These are phyloP conservation scores for Cucumis melo DNA, from an alignment of 306 rosid genomes.

Conservation along the genomic window DNA sequence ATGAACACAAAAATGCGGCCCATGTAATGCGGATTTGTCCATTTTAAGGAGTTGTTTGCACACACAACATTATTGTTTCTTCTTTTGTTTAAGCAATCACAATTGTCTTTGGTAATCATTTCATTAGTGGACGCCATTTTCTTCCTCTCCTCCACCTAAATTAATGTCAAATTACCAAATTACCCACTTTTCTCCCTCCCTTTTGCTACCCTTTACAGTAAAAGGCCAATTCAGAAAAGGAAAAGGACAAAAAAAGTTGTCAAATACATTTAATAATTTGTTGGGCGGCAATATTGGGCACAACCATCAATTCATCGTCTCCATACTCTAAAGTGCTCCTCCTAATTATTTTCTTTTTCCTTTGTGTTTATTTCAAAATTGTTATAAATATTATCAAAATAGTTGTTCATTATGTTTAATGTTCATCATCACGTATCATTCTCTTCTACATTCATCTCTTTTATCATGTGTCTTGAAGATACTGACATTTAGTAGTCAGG, in stretches of 20 bases:
- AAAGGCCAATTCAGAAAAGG: background rate
- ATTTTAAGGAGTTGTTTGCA: background rate
- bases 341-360: background rate
- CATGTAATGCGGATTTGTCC: background rate
- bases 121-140: background rate
- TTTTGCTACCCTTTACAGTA: background rate
- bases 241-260: background rate
- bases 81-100: background rate
- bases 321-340: background rate
- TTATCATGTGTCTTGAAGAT: too few species aligned
- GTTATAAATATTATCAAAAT: too few species aligned
- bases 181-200: background rate
- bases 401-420: too few species aligned
- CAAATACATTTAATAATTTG: background rate
- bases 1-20: background rate
- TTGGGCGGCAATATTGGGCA: background rate
- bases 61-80: background rate
- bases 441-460: too few species aligned
- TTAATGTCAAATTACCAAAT: background rate
- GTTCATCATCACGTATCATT: too few species aligned
- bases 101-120: background rate
- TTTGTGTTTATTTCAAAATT: too few species aligned
- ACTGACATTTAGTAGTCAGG: too few species aligned
- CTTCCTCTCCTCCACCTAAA: background rate
- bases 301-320: background rate